These are phyloP conservation scores for Dothidotthia symphoricarpi DNA, from an alignment of 2,329 filamentous ascomycete genomes.

Conservation along the genomic window DNA sequence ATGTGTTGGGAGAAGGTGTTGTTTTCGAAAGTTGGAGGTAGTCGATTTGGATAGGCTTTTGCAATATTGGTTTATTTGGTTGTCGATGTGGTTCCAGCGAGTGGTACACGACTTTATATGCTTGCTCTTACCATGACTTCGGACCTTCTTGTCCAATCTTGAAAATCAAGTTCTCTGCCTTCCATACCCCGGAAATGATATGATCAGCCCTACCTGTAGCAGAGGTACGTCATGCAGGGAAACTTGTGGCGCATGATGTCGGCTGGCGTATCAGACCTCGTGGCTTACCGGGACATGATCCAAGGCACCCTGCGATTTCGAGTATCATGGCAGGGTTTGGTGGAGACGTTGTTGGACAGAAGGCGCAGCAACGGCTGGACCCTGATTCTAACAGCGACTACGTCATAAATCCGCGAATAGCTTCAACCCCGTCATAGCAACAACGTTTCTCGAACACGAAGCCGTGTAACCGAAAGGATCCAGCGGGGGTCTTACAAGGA, in stretches of 20 bases:
- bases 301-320: conserved; percentile 3
- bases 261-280: conserved; percentile 5
- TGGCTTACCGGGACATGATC: conserved; percentile 14
- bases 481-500: too few species aligned
- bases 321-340: conserved; percentile 8
- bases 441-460: background rate
- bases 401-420: conserved; percentile 21
- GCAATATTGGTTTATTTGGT: conserved; percentile 5
- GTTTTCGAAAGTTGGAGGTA: conserved; percentile 2
- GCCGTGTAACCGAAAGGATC: background rate
- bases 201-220: conserved; percentile 9
- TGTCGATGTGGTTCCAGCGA: too few species aligned
- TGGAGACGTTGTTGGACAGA: background rate
- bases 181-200: conserved; percentile 9
- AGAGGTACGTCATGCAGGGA: conserved; percentile 30
- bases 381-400: conserved; percentile 6
- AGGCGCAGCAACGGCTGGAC: conserved; percentile 1
- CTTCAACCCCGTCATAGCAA: conserved; percentile 14
- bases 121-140: background rate
- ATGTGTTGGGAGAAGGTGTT: conserved; percentile 6
- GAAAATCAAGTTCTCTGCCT: conserved; percentile 25
- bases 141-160: conserved; percentile 1
- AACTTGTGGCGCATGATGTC: conserved; percentile 20
- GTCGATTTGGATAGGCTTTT: conserved; percentile 5
- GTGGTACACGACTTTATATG: too few species aligned